Evolutionary conservation across 805 yeast genomes (phyloP), one percentile per base, ranked within the genome.

Genomic region (Starmerella riodocensis): DNA sequence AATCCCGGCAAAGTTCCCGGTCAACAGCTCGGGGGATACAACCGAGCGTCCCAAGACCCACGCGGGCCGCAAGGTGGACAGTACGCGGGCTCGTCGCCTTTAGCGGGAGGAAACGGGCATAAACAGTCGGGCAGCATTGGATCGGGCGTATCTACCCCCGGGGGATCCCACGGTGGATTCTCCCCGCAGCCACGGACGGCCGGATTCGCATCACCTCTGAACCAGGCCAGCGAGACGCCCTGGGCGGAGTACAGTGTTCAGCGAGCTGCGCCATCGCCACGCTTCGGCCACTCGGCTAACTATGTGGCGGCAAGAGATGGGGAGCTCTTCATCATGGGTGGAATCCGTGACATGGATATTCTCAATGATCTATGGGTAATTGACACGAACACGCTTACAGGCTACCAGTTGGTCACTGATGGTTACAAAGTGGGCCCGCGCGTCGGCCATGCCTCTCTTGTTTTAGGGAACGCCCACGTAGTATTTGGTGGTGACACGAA

Each of bases 401-500:
- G 69, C 37, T 78, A 65, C 52, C 67, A 78, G 36, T 82, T 79
- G 43, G 81, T 80, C 44, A 72, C 74, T 36, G 83, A 78, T 45
- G 76, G 80, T 36, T 95, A 96, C 2, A 43, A 39, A 13, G 56
- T 52, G 16, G 88, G 94, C 16, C 95, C 97, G 25, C 75, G 98
- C 52, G 95, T 88, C 6, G 97, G 97, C 3, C 99, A 91, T 60
- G 83, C 94, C 5, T 71, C 93, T 1, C 80, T 86, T 8, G 67
- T 88, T 25, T 78, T 93, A 45, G 98, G 97, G 12, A 88, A 86
- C 55, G 97, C 97, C 1, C 91, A 78, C 53, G 85, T 91, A 32
- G 74, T 91, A 12, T 88, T 83, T 60, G 98, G 97, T 26, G 99
- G 99, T 53, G 98, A 91, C 57, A 91, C 97, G 1, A 71, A 71